Base-by-base conservation (phyloP, 23 red algal genomes). In the Gracilaria vermiculophylla region DNA sequence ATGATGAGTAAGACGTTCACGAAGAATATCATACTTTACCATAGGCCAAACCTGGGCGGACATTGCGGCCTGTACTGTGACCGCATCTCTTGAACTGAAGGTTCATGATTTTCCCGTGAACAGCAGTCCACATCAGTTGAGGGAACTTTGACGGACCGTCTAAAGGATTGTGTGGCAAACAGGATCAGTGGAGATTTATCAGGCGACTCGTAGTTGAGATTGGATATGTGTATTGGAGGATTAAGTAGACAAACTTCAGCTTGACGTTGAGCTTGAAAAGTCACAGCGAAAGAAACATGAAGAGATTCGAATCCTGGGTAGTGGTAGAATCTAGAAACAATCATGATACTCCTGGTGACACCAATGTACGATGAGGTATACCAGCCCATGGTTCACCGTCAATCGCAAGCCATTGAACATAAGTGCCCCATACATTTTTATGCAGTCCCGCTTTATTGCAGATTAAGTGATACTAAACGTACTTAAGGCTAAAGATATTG, bases 291-390 rank as follows among this genome's bases (percentile, higher is more conserved):
- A 58, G 54, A 41, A 69, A 69, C 1, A 41, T 3, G 34, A 69
- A 5, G 34, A 29, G 37, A 41, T 69, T 69, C 64, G 64, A 69
- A 69, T 42, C 64, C 64, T 8, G 20, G 24, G 34, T 66, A 13
- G 10, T 7, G 64, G 40, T 39, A 69, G 64, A 8, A 69, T 40
- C 64, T 40, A 8, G 5, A 41, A 69, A 34, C 64, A 69, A 69
- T 3, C 64, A 7, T 69, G 64, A n/a, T 69, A 69, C 21, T 11
- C 19, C 34, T 3, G 35, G 40, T 36, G 64, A 69, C 83, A 3
- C 67, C 83, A 45, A 87, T 76, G 62, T 87, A 87, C 47, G 83
- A 87, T 53, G 83, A 87, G 64, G 69, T 36, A 11, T 87, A 60
- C 65, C 83, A 87, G 43, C 49, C 53, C 44, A 78, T 44, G 44